Conservation (phyloP, 1,139 yeast genomes). For the Hansenula sp. region DNA sequence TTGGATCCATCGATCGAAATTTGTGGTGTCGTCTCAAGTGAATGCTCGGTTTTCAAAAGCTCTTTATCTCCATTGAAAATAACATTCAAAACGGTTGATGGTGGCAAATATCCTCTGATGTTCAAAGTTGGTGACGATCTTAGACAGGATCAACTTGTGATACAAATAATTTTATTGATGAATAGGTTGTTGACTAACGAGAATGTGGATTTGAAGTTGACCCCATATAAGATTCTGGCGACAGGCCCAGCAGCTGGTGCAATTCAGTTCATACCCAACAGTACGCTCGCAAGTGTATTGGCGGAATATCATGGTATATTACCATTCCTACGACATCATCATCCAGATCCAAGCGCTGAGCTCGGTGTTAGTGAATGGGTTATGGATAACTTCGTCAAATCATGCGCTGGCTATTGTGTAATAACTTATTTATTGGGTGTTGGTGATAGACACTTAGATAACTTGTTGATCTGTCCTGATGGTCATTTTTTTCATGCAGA, state of each 20-base stretch:
- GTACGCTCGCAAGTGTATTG: slow-evolving; percentile 79
- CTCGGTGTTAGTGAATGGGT: slow-evolving; percentile 71
- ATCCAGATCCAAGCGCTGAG: slow-evolving; percentile 54
- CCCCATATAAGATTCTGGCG: slow-evolving; percentile 88
- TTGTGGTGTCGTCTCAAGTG: slow-evolving; percentile 75
- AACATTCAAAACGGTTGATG: slow-evolving; percentile 62
- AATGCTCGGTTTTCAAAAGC: slow-evolving; percentile 84
- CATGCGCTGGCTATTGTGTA: slow-evolving; percentile 98
- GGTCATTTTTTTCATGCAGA: slow-evolving; percentile 96
- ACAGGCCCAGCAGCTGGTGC: slow-evolving; percentile 91
- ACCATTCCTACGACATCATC: slow-evolving; percentile 63
- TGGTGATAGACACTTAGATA: slow-evolving; percentile 95
- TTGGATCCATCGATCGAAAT: slow-evolving; percentile 42
- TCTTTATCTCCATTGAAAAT: slow-evolving; percentile 86
- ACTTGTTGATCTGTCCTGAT: slow-evolving; percentile 66
- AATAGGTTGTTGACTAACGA: slow-evolving; percentile 85
- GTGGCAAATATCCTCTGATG: slow-evolving; percentile 71
- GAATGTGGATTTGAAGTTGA: slow-evolving; percentile 80
- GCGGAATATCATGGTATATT: slow-evolving; percentile 73
- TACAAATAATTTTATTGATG: slow-evolving; percentile 89
- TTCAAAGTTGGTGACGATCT: slow-evolving; percentile 95
- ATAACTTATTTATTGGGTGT: slow-evolving; percentile 92
- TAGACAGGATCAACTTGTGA: slow-evolving; percentile 92
- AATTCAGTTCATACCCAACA: slow-evolving; percentile 89
- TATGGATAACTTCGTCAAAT: slow-evolving; percentile 92